Conservation (phyloP, 257 asterid species). For the Anisodus tanguticus region DNA sequence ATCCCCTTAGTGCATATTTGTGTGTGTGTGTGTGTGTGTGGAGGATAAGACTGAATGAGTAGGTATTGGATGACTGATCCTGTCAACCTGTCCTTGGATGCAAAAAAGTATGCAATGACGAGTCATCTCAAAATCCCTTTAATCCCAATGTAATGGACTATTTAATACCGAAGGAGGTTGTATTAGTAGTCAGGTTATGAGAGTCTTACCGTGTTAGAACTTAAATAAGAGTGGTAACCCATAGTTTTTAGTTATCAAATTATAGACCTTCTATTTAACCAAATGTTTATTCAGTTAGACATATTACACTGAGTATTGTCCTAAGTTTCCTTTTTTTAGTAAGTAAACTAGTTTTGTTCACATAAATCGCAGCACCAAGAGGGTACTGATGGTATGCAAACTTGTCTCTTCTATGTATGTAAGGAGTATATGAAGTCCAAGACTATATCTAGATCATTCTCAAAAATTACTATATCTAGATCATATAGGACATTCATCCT, state of each 20-base stretch:
- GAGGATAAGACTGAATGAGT: background rate
- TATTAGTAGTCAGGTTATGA: background rate
- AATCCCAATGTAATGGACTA: background rate
- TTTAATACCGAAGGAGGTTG: background rate
- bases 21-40: too few species aligned
- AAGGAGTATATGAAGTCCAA: constrained; percentile 23
- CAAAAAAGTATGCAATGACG: constrained; percentile 2
- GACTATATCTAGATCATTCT: constrained; percentile 11
- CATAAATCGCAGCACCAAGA: background rate
- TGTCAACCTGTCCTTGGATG: background rate
- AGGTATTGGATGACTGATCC: background rate
- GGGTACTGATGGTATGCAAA: constrained; percentile 18
- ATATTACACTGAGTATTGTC: background rate
- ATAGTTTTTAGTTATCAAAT: background rate
- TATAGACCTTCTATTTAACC: background rate
- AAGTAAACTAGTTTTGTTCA: background rate
- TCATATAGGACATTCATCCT: background rate
- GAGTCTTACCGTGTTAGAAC: background rate
- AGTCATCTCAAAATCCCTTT: background rate
- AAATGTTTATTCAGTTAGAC: background rate
- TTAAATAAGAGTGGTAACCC: background rate
- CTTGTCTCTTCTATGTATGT: constrained; percentile 18
- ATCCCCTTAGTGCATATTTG: background rate
- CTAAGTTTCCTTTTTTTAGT: background rate
- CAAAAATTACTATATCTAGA: background rate